Evolutionary conservation across 768 basidiomycete genomes (phyloP).

Genomic region (Boletus edulis): DNA sequence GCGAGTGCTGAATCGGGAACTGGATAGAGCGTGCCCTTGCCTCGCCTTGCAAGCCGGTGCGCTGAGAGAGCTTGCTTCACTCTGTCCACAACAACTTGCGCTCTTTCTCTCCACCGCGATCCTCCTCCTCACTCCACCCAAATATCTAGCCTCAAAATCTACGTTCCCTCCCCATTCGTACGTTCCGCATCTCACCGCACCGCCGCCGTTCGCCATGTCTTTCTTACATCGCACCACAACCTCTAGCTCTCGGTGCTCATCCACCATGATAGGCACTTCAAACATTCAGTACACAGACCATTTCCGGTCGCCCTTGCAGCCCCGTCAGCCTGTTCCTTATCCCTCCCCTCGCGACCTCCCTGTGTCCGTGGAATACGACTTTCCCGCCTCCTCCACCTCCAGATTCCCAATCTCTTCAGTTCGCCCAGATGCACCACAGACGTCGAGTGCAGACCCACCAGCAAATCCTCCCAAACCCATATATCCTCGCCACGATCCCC

Average conservation of each 20-base stretch:
- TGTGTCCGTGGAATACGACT: slow-evolving; percentile 20
- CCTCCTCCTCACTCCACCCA: slow-evolving; percentile 2
- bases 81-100: slow-evolving; percentile 12
- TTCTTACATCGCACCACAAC: slow-evolving; percentile 14
- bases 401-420: slow-evolving; percentile 39
- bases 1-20: slow-evolving; percentile 27
- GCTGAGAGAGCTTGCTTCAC: slow-evolving; percentile 7
- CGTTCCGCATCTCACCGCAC: slow-evolving; percentile 14
- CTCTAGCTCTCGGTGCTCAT: slow-evolving; percentile 10
- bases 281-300: not conserved
- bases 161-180: not conserved
- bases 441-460: slow-evolving; percentile 19
- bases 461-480: slow-evolving; percentile 22
- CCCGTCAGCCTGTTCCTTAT: slow-evolving; percentile 13
- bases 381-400: slow-evolving; percentile 18
- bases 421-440: slow-evolving; percentile 31
- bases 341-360: slow-evolving; percentile 12
- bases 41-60: slow-evolving; percentile 32
- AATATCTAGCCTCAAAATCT: not conserved
- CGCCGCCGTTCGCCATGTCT: not conserved
- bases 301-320: slow-evolving; percentile 15
- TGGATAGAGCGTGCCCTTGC: slow-evolving; percentile 31
- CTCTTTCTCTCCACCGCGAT: slow-evolving; percentile 12
- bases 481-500: slow-evolving; percentile 34
- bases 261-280: slow-evolving; percentile 18